A percentile compares a stretch with the other conserved stretches of the same genome.
Conservation (phyloP, 257 asterid species). For the Plantago major region DNA sequence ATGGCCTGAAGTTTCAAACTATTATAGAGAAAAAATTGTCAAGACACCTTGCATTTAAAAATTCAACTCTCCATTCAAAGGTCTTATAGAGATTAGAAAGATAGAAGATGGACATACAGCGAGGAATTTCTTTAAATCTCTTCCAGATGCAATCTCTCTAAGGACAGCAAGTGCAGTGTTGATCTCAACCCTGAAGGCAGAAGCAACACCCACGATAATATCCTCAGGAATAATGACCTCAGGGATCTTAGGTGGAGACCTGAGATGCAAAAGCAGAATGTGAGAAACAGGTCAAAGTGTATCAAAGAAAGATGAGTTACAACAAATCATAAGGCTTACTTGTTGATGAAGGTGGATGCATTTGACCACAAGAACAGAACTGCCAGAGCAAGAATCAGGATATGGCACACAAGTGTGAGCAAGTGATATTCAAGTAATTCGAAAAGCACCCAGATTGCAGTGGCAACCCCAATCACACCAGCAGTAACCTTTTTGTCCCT, state of each 20-base stretch:
- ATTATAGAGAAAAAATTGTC: no score
- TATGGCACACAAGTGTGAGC: slow-evolving; percentile 80
- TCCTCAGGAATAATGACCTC: slow-evolving; percentile 68
- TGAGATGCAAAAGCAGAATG: slow-evolving; percentile 23
- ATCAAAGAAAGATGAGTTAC: neutral
- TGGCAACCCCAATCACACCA: slow-evolving; percentile 74
- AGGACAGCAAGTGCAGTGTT: slow-evolving; percentile 60
- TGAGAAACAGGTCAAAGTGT: slow-evolving; percentile 6
- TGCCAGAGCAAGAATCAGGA: slow-evolving; percentile 65
- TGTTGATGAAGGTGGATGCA: slow-evolving; percentile 72
- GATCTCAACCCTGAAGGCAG: slow-evolving; percentile 73
- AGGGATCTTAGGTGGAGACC: slow-evolving; percentile 83
- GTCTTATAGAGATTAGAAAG: neutral
- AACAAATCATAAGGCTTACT: slow-evolving; percentile 35
- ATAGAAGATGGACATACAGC: slow-evolving; percentile 41
- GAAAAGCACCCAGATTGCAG: slow-evolving; percentile 83
- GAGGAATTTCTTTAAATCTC: slow-evolving; percentile 76
- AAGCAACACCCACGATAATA: slow-evolving; percentile 63
- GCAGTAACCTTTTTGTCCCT: slow-evolving; percentile 78
- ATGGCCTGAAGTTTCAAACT: neutral
- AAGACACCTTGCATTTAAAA: no score
- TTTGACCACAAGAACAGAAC: slow-evolving; percentile 78
- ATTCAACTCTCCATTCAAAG: no score
- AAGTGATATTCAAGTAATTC: slow-evolving; percentile 86
- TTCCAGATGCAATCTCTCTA: slow-evolving; percentile 74